Evolutionary conservation across 176 grass and related monocot species (phyloP).

Genomic region (Oropetium thomaeum): DNA sequence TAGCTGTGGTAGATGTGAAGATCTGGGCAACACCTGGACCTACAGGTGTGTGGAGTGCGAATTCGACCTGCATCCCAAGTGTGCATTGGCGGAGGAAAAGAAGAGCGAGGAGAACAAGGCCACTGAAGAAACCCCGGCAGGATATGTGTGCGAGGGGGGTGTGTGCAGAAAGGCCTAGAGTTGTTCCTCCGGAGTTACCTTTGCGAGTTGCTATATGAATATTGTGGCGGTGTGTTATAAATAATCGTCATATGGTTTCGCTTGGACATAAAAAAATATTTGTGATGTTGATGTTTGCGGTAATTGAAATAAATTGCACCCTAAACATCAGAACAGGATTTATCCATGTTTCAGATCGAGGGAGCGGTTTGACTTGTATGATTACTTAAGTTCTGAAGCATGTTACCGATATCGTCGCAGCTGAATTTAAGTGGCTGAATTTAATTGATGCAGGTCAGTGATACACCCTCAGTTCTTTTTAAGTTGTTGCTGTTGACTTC

Average conservation of each 20-base stretch:
- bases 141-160: constrained; percentile 49
- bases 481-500: too few relatives aligned
- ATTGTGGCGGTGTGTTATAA: not conserved
- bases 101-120: constrained; percentile 2
- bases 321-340: not conserved
- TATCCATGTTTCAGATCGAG: not conserved
- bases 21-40: constrained; percentile 39
- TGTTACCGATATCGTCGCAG: not conserved
- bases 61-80: constrained; percentile 55
- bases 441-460: too few relatives aligned
- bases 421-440: too few relatives aligned
- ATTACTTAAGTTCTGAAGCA: not conserved
- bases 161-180: constrained; percentile 58
- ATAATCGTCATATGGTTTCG: constrained; percentile 20
- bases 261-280: constrained; percentile 1
- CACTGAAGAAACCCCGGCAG: constrained; percentile 29
- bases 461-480: too few relatives aligned
- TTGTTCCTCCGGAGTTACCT: not conserved
- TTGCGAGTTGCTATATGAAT: constrained; percentile 17
- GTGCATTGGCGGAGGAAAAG: constrained; percentile 41
- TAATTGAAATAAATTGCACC: not conserved
- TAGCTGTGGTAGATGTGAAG: constrained; percentile 40
- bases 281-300: not conserved
- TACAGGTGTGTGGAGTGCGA: constrained; percentile 52
- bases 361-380: not conserved